Base-by-base conservation (phyloP, 345 rosid species). In the Salix udensis region DNA sequence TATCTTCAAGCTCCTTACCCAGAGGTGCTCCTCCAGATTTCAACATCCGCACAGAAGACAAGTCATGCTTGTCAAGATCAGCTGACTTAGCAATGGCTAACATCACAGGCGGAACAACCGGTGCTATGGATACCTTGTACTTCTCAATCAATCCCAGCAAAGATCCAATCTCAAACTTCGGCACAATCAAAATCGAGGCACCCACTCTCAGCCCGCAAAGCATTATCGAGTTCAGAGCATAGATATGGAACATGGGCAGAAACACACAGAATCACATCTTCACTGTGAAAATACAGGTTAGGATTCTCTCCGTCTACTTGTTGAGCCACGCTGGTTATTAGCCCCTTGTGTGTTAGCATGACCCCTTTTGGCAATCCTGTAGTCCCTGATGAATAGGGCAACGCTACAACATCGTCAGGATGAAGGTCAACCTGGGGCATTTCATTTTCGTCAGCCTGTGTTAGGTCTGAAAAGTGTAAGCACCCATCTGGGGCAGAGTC, bases 231-330 rank as follows among this genome's bases (percentile, higher is more conserved):
- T 93, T 89, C 24, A 93, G 67, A 4, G 92, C 90, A 28, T 91
- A 96, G 64, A 96, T 87, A 70, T 96, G 99, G 52, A 96, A 96
- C 91, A 93, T 74, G 0, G 99, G 98, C 77, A 92, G 48, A 31
- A 31, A 86, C 91, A 73, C 97, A 93, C 5, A 93, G 77, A 15
- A 96, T 80, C 75, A 92, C 97, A 24, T 93, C 99, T 44, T 91
- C 89, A 1, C 76, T 82, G 71, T 85, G 84, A 60, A 89, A 87
- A 71, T 92, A 92, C 37, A 96, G 73, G 67, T 96, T 93, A 0
- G 99, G 98, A 70, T 96, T 96, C 30, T 93, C 99, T 2, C 99
- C 99, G 72, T 93, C 97, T 4, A 96, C 97, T 34, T 93, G 99
- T 80, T 96, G 99, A 0, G 94, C 97, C 11, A 93, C 92, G 76